phyloP scores from a whole-genome alignment of 805 yeast genomes.

The Teunomyces stri region DNA sequence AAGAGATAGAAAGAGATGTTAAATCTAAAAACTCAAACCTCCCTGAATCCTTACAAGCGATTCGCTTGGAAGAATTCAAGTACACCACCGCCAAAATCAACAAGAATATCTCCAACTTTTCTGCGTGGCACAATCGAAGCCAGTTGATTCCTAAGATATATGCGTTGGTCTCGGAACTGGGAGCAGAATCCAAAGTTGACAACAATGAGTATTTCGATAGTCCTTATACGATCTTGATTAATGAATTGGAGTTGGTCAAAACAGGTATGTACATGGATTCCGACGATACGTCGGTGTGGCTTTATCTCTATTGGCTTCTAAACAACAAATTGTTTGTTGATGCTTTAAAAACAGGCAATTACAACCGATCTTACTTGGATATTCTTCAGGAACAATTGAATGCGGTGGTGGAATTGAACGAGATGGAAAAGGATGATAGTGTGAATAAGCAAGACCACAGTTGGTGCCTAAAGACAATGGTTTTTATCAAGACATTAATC shows the following conservation, averaged over 20 bases:
- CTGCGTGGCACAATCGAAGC: conserved; percentile 93
- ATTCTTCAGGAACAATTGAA: conserved; percentile 46
- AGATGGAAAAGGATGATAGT: conserved; percentile 67
- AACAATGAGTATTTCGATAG: conserved; percentile 21
- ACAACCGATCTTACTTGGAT: conserved; percentile 29
- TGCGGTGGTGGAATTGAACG: conserved; percentile 61
- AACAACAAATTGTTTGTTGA: conserved; percentile 40
- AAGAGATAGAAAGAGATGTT: conserved; percentile 28
- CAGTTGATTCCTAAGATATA: conserved; percentile 60
- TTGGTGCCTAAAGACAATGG: conserved; percentile 72
- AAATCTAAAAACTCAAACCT: conserved; percentile 1
- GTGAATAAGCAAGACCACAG: conserved; percentile 50
- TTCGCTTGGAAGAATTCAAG: conserved; percentile 55
- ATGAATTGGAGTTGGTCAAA: conserved; percentile 67
- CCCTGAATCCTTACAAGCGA: conserved; percentile 18
- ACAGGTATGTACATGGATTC: conserved; percentile 92
- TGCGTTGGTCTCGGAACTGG: conserved; percentile 9
- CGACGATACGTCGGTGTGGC: conserved; percentile 92
- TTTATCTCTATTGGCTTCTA: conserved; percentile 78
- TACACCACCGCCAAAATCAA: conserved; percentile 80
- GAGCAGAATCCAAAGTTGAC: conserved; percentile 4
- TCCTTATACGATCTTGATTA: conserved; percentile 37
- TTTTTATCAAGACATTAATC: conserved; percentile 42
- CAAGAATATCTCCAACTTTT: conserved; percentile 82
- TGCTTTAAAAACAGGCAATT: conserved; percentile 12